Percentiles rank a stretch among this genome's conserved stretches.
phyloP scores from a whole-genome alignment of 1,139 yeast species.

The Candida mesenterica region DNA sequence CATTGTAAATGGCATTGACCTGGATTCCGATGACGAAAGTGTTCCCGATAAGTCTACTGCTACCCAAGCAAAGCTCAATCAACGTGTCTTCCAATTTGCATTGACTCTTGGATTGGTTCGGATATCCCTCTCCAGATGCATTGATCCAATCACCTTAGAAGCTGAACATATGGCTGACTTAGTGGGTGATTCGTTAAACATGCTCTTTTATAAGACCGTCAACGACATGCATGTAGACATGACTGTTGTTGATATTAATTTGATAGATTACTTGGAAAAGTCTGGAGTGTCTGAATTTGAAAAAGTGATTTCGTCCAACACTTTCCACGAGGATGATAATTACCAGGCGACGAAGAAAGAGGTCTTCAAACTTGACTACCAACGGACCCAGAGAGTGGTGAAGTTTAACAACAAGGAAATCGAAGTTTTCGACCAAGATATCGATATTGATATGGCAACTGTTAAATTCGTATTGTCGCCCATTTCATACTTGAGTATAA shows the following conservation, averaged over 20 bases:
- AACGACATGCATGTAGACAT: slow-evolving; percentile 67
- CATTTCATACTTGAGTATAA: slow-evolving; percentile 70
- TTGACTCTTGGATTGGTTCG: slow-evolving; percentile 65
- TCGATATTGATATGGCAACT: slow-evolving; percentile 76
- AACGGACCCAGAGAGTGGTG: slow-evolving; percentile 61
- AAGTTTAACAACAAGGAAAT: slow-evolving; percentile 53
- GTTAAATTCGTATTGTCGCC: slow-evolving; percentile 75
- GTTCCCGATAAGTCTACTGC: background rate
- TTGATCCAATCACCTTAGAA: slow-evolving; percentile 56
- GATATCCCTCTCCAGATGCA: slow-evolving; percentile 66
- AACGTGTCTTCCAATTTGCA: slow-evolving; percentile 67
- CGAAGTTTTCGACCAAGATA: slow-evolving; percentile 76
- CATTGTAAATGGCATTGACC: slow-evolving; percentile 20
- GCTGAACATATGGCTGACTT: slow-evolving; percentile 73
- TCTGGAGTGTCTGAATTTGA: slow-evolving; percentile 64
- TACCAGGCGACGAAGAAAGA: slow-evolving; percentile 35
- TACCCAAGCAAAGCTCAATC: slow-evolving; percentile 22
- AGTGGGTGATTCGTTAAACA: slow-evolving; percentile 60
- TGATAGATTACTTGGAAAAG: slow-evolving; percentile 74
- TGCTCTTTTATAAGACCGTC: slow-evolving; percentile 60
- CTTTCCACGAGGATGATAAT: slow-evolving; percentile 34
- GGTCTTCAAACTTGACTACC: slow-evolving; percentile 62
- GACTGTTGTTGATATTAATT: slow-evolving; percentile 58
- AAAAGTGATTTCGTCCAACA: slow-evolving; percentile 67
- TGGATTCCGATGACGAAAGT: slow-evolving; percentile 10